These are phyloP conservation scores for Bauhinia variegata DNA, from an alignment of 306 rosid species.

Conservation along the genomic window DNA sequence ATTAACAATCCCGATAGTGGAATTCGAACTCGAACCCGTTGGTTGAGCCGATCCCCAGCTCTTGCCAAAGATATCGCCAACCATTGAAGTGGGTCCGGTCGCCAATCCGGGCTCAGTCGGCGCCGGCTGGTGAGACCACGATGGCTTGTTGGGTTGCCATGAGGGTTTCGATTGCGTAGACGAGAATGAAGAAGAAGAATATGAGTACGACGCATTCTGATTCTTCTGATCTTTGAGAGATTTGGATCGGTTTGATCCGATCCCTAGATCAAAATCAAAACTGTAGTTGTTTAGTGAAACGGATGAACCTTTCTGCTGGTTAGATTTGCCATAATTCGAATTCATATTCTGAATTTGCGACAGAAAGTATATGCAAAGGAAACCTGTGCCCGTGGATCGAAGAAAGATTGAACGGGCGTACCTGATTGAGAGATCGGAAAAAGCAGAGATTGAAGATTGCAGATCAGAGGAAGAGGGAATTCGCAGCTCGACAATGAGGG, in stretches of 20 bases:
- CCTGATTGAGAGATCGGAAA: neutral
- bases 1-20: slow-evolving; percentile 55
- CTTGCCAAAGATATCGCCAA: slow-evolving; percentile 89
- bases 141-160: slow-evolving; percentile 68
- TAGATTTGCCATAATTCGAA: slow-evolving; percentile 45
- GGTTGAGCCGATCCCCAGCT: slow-evolving; percentile 70
- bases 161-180: slow-evolving; percentile 54
- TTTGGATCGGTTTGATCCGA: slow-evolving; percentile 74
- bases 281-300: slow-evolving; percentile 60
- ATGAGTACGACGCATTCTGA: slow-evolving; percentile 49
- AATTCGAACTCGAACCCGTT: slow-evolving; percentile 39
- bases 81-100: slow-evolving; percentile 73
- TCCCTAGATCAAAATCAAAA: slow-evolving; percentile 88
- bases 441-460: neutral
- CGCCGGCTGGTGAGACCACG: slow-evolving; percentile 91
- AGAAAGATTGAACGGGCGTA: neutral
- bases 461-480: neutral
- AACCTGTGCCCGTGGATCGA: neutral
- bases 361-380: neutral
- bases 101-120: slow-evolving; percentile 47
- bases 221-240: slow-evolving; percentile 87
- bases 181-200: slow-evolving; percentile 39
- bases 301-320: slow-evolving; percentile 50
- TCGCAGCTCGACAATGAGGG: neutral
- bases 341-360: slow-evolving; percentile 35